Evolutionary conservation across 345 rosid genomes (phyloP).

Genomic region (Eutrema yunnanense): DNA sequence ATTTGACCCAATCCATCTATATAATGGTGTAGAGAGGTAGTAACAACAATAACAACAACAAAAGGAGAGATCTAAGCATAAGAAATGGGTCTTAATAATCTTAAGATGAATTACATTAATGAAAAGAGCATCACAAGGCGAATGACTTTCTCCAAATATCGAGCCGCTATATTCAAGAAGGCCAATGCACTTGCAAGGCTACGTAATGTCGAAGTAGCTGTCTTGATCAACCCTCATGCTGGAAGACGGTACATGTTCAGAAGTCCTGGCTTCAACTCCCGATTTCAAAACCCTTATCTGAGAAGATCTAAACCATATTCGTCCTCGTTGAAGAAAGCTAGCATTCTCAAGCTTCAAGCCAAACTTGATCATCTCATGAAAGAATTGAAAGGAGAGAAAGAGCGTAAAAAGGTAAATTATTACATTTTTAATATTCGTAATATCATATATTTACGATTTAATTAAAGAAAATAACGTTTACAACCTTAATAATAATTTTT

Average conservation of each 20-base stretch:
- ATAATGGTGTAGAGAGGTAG: background rate
- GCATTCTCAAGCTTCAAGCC: background rate
- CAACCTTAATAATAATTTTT: too few relatives aligned
- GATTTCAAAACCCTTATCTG: too few relatives aligned
- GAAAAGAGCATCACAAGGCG: slow-evolving; percentile 31
- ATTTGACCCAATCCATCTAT: background rate
- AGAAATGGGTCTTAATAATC: slow-evolving; percentile 30
- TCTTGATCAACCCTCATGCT: slow-evolving; percentile 36
- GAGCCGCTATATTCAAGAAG: slow-evolving; percentile 37
- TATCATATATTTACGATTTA: too few relatives aligned
- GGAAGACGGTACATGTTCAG: slow-evolving; percentile 30
- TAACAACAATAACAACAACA: background rate
- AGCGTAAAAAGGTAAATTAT: background rate
- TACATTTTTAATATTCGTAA: too few relatives aligned
- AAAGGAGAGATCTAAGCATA: background rate
- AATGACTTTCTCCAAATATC: slow-evolving; percentile 41
- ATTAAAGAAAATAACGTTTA: too few relatives aligned
- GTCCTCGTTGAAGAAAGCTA: background rate
- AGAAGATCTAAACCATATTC: too few relatives aligned
- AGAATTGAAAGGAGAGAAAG: background rate
- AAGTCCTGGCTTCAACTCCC: too few relatives aligned
- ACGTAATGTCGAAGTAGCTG: slow-evolving; percentile 35
- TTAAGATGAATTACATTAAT: slow-evolving; percentile 38
- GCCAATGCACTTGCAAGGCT: slow-evolving; percentile 41
- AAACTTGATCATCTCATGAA: background rate